These are phyloP conservation scores for Ogataea dorogensis DNA, from an alignment of 805 yeast species.

Conservation along the genomic window DNA sequence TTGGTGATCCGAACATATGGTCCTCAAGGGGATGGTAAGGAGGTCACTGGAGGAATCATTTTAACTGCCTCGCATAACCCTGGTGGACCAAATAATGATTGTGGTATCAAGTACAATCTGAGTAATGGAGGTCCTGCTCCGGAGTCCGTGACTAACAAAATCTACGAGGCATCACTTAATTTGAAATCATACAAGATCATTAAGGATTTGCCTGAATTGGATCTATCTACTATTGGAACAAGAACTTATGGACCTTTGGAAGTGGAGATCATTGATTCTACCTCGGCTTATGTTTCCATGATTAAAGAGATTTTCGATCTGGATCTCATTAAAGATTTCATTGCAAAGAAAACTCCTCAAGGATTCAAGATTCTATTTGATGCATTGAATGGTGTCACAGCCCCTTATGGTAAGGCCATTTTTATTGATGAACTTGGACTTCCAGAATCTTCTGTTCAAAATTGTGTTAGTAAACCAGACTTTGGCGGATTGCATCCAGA, in stretches of 20 bases:
- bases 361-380: conserved; percentile 80
- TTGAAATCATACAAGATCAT: conserved; percentile 61
- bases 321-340: conserved; percentile 69
- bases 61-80: conserved; percentile 97
- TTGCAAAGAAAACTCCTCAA: conserved; percentile 47
- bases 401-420: conserved; percentile 87
- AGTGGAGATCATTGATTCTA: conserved; percentile 81
- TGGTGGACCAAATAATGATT: conserved; percentile 89
- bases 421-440: conserved; percentile 84
- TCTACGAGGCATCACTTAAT: conserved; percentile 64
- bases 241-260: conserved; percentile 54
- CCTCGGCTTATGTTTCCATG: conserved; percentile 72
- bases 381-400: conserved; percentile 92
- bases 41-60: conserved; percentile 89
- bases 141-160: conserved; percentile 85
- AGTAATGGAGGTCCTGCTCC: conserved; percentile 99
- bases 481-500: conserved; percentile 98
- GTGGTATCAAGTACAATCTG: conserved; percentile 94
- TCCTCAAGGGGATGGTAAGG: conserved; percentile 36
- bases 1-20: conserved; percentile 73
- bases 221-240: conserved; percentile 57
- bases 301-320: conserved; percentile 87
- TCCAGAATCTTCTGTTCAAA: conserved; percentile 69
- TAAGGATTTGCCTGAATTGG: conserved; percentile 59
- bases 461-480: conserved; percentile 77